Percentiles rank a stretch among this genome's conserved stretches.
These are phyloP conservation scores for Albugo candida DNA, from an alignment of 352 stramenopile species.

Conservation along the genomic window DNA sequence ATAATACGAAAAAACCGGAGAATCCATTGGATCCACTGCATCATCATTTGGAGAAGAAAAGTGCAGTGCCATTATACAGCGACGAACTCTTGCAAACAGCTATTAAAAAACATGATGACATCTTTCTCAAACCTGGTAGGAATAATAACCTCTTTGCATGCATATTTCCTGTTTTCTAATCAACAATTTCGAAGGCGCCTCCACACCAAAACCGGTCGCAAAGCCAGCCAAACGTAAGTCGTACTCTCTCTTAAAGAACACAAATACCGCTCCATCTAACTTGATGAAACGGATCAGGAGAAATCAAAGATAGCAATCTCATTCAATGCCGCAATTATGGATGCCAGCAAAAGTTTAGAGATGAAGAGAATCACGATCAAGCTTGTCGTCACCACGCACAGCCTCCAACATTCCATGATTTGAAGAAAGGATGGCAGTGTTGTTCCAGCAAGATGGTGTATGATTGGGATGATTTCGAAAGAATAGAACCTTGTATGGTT, in stretches of 20 bases:
- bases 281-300: neutral
- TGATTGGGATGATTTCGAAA: conserved; percentile 91
- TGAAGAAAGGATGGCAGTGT: conserved; percentile 82
- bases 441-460: conserved; percentile 84
- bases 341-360: conserved; percentile 61
- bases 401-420: conserved; percentile 78
- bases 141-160: neutral
- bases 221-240: neutral
- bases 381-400: conserved; percentile 60
- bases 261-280: neutral
- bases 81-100: conserved; percentile 62
- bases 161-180: neutral
- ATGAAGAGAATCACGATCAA: conserved; percentile 51
- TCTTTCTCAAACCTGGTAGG: conserved; percentile 51
- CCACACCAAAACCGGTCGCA: neutral
- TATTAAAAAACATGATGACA: conserved; percentile 72
- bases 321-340: conserved; percentile 78
- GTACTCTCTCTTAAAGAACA: neutral
- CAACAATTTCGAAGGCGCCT: neutral
- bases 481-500: conserved; percentile 54
- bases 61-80: conserved; percentile 23
- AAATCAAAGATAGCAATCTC: conserved; percentile 10
- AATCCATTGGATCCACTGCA: conserved; percentile 24
- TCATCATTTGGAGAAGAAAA: conserved; percentile 60
- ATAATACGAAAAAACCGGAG: conserved; percentile 77